These are phyloP conservation scores for Neolentinus lepideus DNA, from an alignment of 1,284 basidiomycete species.

Conservation along the genomic window DNA sequence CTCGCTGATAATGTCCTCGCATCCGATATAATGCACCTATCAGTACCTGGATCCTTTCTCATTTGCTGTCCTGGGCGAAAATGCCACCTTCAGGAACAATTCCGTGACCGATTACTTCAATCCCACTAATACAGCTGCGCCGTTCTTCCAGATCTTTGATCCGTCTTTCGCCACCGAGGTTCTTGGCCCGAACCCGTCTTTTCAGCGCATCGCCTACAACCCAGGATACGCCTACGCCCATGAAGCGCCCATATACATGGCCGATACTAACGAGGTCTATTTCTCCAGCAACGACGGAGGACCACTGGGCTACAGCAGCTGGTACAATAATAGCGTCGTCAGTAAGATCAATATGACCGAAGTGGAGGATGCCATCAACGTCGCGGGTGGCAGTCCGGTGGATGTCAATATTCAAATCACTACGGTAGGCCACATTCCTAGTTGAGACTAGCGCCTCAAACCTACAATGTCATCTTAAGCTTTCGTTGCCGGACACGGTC, in stretches of 20 bases:
- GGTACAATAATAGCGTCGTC: conserved; percentile 35
- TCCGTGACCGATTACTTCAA: conserved; percentile 23
- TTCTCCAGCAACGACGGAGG: conserved; percentile 42
- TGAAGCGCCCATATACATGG: conserved; percentile 63
- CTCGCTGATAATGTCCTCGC: background rate
- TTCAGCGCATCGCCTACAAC: conserved; percentile 51
- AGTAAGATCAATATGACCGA: conserved; percentile 28
- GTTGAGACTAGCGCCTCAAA: background rate
- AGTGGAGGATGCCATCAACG: conserved; percentile 18
- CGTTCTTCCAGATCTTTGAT: conserved; percentile 69
- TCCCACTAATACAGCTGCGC: conserved; percentile 36
- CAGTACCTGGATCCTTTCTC: conserved; percentile 23
- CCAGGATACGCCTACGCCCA: conserved; percentile 63
- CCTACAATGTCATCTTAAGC: conserved; percentile 19
- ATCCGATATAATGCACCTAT: background rate
- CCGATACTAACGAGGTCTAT: conserved; percentile 50
- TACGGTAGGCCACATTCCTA: conserved; percentile 30
- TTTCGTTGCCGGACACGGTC: conserved; percentile 38
- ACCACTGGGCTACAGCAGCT: conserved; percentile 32
- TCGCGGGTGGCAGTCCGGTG: conserved; percentile 19
- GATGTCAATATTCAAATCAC: conserved; percentile 49
- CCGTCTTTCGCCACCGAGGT: conserved; percentile 43
- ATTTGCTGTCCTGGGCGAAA: conserved; percentile 23
- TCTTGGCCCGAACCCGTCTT: conserved; percentile 50
- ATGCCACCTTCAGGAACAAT: conserved; percentile 21